Conservation (phyloP, 345 rosid genomes). For the Kernera saxatilis region DNA sequence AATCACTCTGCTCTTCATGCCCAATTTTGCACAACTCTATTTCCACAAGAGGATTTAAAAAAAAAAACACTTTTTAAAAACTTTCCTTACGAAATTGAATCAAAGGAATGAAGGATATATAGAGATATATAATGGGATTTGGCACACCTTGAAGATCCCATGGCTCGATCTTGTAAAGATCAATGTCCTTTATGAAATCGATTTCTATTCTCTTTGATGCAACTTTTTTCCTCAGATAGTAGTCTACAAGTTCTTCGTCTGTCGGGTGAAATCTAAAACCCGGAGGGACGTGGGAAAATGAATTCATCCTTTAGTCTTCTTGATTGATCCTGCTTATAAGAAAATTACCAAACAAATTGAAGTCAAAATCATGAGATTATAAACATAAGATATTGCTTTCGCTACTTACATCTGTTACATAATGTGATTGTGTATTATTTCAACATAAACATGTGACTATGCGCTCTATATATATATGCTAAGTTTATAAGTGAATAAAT, state of each 20-base stretch:
- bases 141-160: conserved; percentile 77
- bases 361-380: not conserved
- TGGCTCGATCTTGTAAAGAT: conserved; percentile 81
- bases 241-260: conserved; percentile 87
- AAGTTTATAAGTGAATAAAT: not conserved
- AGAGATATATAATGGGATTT: not conserved
- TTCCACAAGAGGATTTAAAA: not conserved
- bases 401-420: not conserved
- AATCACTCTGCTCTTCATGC: conserved; percentile 85
- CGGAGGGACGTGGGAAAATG: conserved; percentile 77
- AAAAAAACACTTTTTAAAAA: not conserved
- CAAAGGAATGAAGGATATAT: not conserved
- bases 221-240: conserved; percentile 63
- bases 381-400: not conserved
- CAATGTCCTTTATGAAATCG: conserved; percentile 75
- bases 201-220: conserved; percentile 69
- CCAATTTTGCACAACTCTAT: conserved; percentile 83
- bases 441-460: not conserved
- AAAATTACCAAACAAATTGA: not conserved
- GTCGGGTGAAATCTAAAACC: conserved; percentile 85
- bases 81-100: not conserved
- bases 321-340: conserved; percentile 28
- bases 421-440: not conserved
- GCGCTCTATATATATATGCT: not conserved
- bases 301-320: conserved; percentile 41